Base-by-base conservation (phyloP, 768 basidiomycete species). In the Saitozyma podzolica region DNA sequence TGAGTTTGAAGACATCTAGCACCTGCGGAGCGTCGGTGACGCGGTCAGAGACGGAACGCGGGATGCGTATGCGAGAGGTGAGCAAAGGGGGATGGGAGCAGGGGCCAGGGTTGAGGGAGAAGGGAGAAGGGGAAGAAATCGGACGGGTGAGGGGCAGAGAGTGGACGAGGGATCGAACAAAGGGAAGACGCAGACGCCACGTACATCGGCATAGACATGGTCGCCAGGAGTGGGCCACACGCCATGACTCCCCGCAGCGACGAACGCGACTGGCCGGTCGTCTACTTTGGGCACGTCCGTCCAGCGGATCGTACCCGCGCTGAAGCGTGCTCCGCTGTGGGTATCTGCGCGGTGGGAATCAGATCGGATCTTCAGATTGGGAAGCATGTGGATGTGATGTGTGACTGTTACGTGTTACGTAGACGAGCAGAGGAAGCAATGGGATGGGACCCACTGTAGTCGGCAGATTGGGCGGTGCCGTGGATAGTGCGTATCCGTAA, bases 191-290 rank as follows among this genome's bases (percentile, higher is more conserved):
- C 29, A 29, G 29, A 29, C 29, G 29, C 29, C 29, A 5, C 73
- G 61, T 20, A 76, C 72, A 19, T 73, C 58, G 8, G 70, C 73
- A 47, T 68, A 74, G 42, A 72, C 58, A 45, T 76, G 75, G 19
- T 65, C 63, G 0, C 75, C 75, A 0, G 73, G 69, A 10, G 58
- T 52, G 3, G 70, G 66, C 75, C 75, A 76, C 6, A 76, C 45
- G 11, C 75, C 75, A 56, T 76, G 75, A 65, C 63, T 66, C n/a
- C 75, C 75, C 7, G 72, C 68, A 39, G 75, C 75, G 37, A 59
- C 50, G 57, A 70, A 76, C 6, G 68, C 75, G 4, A 76, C 68
- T 4, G 73, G 70, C 19, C 75, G 48, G 10, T 60, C 68, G 42
- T 76, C 70, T 1, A 59, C 17, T 48, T 70, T 68, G 5, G 54